A percentile compares a stretch with the other conserved stretches of the same genome.
Evolutionary conservation across 1,284 basidiomycete genomes (phyloP).

Genomic region (Vanrija humicola): DNA sequence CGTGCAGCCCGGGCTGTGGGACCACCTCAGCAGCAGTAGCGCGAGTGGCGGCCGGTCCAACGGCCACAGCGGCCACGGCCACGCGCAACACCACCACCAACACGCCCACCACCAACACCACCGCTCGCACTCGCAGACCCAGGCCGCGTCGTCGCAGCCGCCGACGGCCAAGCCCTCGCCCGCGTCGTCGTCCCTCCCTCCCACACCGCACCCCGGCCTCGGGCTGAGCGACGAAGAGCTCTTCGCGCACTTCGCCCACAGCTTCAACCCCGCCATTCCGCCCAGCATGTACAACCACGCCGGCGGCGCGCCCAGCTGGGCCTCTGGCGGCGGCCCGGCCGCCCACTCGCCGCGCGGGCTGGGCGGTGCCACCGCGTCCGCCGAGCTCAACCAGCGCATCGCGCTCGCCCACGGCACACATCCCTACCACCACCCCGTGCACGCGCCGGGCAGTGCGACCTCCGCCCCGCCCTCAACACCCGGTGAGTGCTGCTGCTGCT

Average conservation of each 20-base stretch:
- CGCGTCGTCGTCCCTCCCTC: slow-evolving; percentile 4
- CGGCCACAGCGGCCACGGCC: not conserved
- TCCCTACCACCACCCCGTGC: not conserved
- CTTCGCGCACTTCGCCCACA: slow-evolving; percentile 6
- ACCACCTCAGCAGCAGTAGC: too few relatives aligned
- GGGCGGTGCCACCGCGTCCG: not conserved
- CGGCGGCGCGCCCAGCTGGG: not conserved
- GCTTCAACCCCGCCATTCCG: not conserved
- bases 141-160: not conserved
- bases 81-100: not conserved
- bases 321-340: not conserved
- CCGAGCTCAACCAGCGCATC: not conserved
- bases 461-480: too few relatives aligned
- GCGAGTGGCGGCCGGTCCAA: too few relatives aligned
- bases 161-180: slow-evolving; percentile 27
- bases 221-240: slow-evolving; percentile 2
- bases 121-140: not conserved
- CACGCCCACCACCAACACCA: not conserved
- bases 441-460: not conserved
- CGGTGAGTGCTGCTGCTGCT: too few relatives aligned
- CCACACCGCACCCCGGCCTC: not conserved
- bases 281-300: not conserved
- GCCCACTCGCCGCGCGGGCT: not conserved
- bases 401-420: not conserved
- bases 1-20: too few relatives aligned